A percentile compares a stretch with the other conserved stretches of the same genome.
Evolutionary conservation across 768 basidiomycete genomes (phyloP).

Genomic region (Tulasnella sp.): DNA sequence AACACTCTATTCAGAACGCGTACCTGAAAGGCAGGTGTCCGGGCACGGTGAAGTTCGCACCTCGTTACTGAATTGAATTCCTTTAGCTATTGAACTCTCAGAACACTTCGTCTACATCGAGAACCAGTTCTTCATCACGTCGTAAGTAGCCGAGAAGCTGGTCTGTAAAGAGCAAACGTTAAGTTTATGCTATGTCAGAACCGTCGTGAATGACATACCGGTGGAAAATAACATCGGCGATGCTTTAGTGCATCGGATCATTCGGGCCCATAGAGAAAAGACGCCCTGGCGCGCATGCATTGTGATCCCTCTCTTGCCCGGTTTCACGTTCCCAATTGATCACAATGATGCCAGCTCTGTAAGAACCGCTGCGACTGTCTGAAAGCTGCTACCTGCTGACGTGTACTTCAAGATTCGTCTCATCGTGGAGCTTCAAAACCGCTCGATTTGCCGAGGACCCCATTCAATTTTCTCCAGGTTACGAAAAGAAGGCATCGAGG

Average conservation of each 20-base stretch:
- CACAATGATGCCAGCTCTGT: slow-evolving; percentile 88
- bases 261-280: slow-evolving; percentile 69
- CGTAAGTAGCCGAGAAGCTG: slow-evolving; percentile 36
- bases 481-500: slow-evolving; percentile 79
- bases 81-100: slow-evolving; percentile 74
- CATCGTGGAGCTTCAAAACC: slow-evolving; percentile 90
- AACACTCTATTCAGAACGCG: slow-evolving; percentile 90
- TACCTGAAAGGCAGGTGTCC: slow-evolving; percentile 62
- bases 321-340: slow-evolving; percentile 88
- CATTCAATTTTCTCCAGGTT: slow-evolving; percentile 84
- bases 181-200: slow-evolving; percentile 34
- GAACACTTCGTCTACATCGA: slow-evolving; percentile 99
- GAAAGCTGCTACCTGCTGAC: background rate
- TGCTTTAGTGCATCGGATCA: slow-evolving; percentile 81
- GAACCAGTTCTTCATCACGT: slow-evolving; percentile 86
- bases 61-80: background rate
- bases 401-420: slow-evolving; percentile 57
- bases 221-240: slow-evolving; percentile 94
- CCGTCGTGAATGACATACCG: slow-evolving; percentile 69
- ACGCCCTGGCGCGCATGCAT: slow-evolving; percentile 89
- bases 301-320: slow-evolving; percentile 82
- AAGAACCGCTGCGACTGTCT: slow-evolving; percentile 23
- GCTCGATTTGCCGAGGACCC: slow-evolving; percentile 77
- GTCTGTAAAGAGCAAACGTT: background rate
- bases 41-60: background rate